Percentiles rank a stretch among this genome's conserved stretches.
Conservation (phyloP, 305 asterid species). For the Fraxinus albicans region DNA sequence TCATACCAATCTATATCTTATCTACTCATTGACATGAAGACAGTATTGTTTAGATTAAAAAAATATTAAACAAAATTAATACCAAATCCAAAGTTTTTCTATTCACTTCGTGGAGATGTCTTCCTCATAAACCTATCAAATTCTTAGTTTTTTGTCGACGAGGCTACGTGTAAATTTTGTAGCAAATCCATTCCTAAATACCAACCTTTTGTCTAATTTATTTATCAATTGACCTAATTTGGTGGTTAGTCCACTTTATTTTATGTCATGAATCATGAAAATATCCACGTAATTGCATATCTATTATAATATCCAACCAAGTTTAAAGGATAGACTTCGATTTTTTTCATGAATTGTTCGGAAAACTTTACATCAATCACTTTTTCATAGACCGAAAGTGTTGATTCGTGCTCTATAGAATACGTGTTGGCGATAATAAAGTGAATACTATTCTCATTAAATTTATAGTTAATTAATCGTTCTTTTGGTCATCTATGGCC, state of each 20-base stretch:
- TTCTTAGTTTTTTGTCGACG: not conserved
- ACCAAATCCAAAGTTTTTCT: not conserved
- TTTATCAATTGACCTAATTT: not conserved
- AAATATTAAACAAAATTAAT: not conserved
- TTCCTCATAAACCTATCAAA: not conserved
- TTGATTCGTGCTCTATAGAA: not conserved
- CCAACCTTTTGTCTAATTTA: not conserved
- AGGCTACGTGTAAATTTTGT: not conserved
- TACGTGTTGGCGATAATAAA: not conserved
- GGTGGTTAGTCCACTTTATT: not conserved
- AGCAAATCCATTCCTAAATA: not conserved
- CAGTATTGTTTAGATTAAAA: too few species aligned
- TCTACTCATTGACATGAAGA: not conserved
- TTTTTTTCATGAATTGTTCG: not conserved
- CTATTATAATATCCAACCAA: not conserved
- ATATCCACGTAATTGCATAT: not conserved
- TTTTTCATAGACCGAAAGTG: not conserved
- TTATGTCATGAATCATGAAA: not conserved
- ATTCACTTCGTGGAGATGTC: not conserved
- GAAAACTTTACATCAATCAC: not conserved
- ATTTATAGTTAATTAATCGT: not conserved
- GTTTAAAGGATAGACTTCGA: not conserved
- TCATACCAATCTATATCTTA: not conserved
- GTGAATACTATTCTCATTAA: not conserved
- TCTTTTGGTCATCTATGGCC: not conserved